These are phyloP conservation scores for Salvia splendens DNA, from an alignment of 257 asterid species.

Conservation along the genomic window DNA sequence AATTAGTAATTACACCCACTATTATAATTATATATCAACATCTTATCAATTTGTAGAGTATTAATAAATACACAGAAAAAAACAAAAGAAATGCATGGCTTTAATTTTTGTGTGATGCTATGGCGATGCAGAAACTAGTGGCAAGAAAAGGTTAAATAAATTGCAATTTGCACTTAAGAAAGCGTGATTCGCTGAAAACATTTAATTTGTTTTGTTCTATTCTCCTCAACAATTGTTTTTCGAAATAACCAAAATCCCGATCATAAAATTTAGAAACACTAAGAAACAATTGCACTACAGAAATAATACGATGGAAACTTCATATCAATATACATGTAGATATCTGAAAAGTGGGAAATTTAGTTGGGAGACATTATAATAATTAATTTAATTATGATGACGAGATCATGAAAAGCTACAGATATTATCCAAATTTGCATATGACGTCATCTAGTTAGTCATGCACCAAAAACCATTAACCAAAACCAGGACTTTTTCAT, in stretches of 20 bases:
- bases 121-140: constrained; percentile 30
- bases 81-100: constrained; percentile 5
- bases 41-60: constrained; percentile 1
- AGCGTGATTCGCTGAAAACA: constrained; percentile 21
- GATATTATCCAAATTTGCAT: constrained; percentile 4
- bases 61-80: constrained; percentile 1
- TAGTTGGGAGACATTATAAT: background rate
- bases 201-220: background rate
- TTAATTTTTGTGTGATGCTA: background rate
- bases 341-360: too few species aligned
- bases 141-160: constrained; percentile 23
- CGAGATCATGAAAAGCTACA: constrained; percentile 20
- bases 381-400: constrained; percentile 13
- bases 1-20: background rate
- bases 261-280: background rate
- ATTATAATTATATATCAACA: background rate
- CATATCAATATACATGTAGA: too few species aligned
- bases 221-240: background rate
- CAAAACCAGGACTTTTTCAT: background rate
- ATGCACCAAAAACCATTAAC: constrained; percentile 21
- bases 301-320: too few species aligned
- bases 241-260: too few species aligned
- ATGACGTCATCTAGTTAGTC: constrained; percentile 24
- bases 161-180: constrained; percentile 19
- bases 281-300: background rate